These are phyloP conservation scores for Arabis alpina DNA, from an alignment of 345 rosid genomes.

Conservation along the genomic window DNA sequence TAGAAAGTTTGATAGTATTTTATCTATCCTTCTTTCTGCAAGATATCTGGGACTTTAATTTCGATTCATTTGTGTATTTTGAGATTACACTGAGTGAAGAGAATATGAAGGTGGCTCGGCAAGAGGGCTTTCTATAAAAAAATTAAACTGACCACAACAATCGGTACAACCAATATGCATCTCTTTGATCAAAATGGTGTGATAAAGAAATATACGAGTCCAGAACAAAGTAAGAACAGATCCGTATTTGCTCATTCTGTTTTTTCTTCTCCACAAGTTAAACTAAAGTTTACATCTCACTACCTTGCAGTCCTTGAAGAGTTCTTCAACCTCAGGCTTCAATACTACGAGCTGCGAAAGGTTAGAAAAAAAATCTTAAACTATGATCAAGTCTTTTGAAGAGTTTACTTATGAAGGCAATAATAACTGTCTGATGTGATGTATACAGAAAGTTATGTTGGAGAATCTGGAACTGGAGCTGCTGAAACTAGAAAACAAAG, in stretches of 20 bases:
- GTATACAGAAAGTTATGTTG: constrained; percentile 64
- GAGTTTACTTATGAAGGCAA: background rate
- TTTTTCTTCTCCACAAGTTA: background rate
- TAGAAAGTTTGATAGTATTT: background rate
- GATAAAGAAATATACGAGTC: constrained; percentile 83
- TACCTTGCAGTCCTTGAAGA: constrained; percentile 93
- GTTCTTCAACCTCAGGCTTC: constrained; percentile 74
- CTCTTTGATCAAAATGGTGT: constrained; percentile 70
- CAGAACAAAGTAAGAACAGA: constrained; percentile 71
- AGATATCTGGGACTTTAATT: constrained; percentile 56
- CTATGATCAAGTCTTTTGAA: background rate
- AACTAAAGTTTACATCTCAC: constrained; percentile 5
- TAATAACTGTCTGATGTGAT: constrained; percentile 13
- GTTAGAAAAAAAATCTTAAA: constrained; percentile 41
- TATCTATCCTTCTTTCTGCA: constrained; percentile 41
- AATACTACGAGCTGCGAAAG: constrained; percentile 73
- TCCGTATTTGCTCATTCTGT: constrained; percentile 5
- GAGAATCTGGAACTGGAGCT: constrained; percentile 69
- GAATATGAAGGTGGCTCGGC: constrained; percentile 58
- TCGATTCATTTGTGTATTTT: constrained; percentile 54
- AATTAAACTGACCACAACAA: constrained; percentile 66
- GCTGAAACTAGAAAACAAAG: constrained; percentile 84
- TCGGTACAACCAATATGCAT: constrained; percentile 91
- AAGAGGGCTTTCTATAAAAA: constrained; percentile 90
- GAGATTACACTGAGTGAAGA: constrained; percentile 57